These are phyloP conservation scores for Parathielavia appendiculata DNA, from an alignment of 495 filamentous ascomycete genomes.

Conservation along the genomic window DNA sequence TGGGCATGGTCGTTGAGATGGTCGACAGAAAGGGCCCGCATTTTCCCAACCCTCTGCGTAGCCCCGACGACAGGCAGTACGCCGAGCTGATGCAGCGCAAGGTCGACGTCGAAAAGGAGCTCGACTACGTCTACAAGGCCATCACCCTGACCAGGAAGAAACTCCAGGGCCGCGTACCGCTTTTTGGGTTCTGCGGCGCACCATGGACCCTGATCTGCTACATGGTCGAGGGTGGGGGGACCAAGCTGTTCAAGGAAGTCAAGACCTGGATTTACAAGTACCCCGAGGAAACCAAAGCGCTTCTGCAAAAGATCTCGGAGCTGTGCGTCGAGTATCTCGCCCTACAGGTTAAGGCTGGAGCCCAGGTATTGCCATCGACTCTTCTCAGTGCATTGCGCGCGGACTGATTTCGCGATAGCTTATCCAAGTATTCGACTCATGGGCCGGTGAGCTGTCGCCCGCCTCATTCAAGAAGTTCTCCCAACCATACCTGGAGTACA, in stretches of 20 bases:
- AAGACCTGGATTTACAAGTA: conserved; percentile 98
- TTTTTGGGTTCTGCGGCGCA: conserved; percentile 96
- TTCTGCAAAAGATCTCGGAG: conserved; percentile 86
- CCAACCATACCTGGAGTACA: conserved; percentile 78
- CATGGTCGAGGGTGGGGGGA: conserved; percentile 96
- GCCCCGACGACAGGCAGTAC: conserved; percentile 76
- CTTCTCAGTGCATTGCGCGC: background rate
- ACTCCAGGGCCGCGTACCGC: conserved; percentile 76
- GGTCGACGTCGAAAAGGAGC: conserved; percentile 75
- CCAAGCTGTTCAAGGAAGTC: conserved; percentile 80
- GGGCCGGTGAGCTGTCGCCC: conserved; percentile 90
- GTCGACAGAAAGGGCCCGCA: conserved; percentile 90
- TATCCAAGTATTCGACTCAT: conserved; percentile 97
- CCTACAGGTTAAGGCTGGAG: conserved; percentile 84
- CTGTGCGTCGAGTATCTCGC: conserved; percentile 93
- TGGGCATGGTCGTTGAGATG: conserved; percentile 98
- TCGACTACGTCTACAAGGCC: conserved; percentile 92
- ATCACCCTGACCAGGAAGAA: conserved; percentile 88
- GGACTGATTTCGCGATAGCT: conserved; percentile 47
- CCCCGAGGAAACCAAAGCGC: conserved; percentile 65
- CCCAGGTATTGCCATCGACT: conserved; percentile 49
- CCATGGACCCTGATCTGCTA: conserved; percentile 97
- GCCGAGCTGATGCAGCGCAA: conserved; percentile 64
- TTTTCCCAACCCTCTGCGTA: conserved; percentile 77
- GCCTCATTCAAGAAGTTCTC: conserved; percentile 75